These are phyloP conservation scores for Sporothrix brasiliensis DNA, from an alignment of 2,329 filamentous ascomycete species.

Conservation along the genomic window DNA sequence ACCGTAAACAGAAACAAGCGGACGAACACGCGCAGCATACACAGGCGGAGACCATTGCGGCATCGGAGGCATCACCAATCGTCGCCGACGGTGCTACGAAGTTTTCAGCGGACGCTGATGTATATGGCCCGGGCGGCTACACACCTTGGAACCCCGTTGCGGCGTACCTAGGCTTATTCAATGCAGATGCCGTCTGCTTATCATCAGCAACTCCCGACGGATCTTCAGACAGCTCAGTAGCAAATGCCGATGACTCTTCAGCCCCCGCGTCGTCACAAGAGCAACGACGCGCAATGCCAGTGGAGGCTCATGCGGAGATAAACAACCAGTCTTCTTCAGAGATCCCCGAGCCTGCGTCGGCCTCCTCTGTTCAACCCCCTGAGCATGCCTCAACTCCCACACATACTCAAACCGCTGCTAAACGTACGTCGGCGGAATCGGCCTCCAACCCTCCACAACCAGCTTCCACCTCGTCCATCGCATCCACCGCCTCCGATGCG, in stretches of 20 bases:
- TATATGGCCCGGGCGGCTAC: conserved; percentile 1
- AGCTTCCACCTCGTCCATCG: conserved; percentile 7
- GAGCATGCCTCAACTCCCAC: neutral
- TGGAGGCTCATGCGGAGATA: neutral
- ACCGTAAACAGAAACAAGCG: conserved; percentile 44
- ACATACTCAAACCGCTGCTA: neutral
- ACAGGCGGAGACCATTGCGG: conserved; percentile 20
- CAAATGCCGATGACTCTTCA: neutral
- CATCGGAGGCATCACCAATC: neutral
- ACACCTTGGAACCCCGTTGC: conserved; percentile 25
- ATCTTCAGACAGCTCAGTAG: neutral
- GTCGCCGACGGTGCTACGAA: conserved; percentile 16
- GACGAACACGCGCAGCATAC: conserved; percentile 41
- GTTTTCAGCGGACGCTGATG: neutral
- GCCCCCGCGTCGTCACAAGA: neutral
- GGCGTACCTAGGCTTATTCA: conserved; percentile 17
- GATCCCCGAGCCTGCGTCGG: neutral
- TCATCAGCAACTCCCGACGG: neutral
- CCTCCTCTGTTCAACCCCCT: neutral
- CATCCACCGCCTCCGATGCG: conserved; percentile 13
- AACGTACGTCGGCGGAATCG: neutral
- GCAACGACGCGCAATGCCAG: neutral
- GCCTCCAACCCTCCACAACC: neutral
- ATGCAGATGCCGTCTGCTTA: neutral
- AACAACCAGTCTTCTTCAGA: neutral